These are phyloP conservation scores for Rostrohypoxylon terebratum DNA, from an alignment of 495 filamentous ascomycete species.

Conservation along the genomic window DNA sequence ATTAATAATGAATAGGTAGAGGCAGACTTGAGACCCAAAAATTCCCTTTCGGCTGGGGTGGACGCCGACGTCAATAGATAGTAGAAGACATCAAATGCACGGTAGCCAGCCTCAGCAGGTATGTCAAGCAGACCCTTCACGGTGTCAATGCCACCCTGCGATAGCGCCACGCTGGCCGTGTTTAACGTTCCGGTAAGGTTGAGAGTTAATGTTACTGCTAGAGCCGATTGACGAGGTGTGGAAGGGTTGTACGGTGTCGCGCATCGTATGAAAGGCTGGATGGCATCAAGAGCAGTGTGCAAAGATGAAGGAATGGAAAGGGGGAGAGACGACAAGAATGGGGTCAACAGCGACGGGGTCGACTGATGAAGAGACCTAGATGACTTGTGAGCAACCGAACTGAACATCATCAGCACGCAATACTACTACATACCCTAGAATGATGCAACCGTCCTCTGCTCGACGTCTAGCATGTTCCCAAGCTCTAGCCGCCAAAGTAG, in stretches of 20 bases:
- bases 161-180: constrained; percentile 79
- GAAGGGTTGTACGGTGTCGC: constrained; percentile 92
- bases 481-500: constrained; percentile 79
- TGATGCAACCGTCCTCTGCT: constrained; percentile 94
- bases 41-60: constrained; percentile 90
- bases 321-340: constrained; percentile 84
- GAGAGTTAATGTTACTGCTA: constrained; percentile 84
- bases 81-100: constrained; percentile 99
- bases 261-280: constrained; percentile 87
- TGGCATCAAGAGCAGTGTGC: constrained; percentile 77
- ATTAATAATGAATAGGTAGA: constrained; percentile 82
- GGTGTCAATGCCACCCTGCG: constrained; percentile 89
- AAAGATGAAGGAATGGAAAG: constrained; percentile 77
- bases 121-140: constrained; percentile 82
- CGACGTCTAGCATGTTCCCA: constrained; percentile 97
- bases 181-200: constrained; percentile 82
- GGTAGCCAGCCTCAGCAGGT: constrained; percentile 80
- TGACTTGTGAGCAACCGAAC: constrained; percentile 32
- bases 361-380: constrained; percentile 86
- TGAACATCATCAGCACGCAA: neutral
- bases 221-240: constrained; percentile 80
- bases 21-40: constrained; percentile 83
- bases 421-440: constrained; percentile 73
- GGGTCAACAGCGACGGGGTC: constrained; percentile 83
- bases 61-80: constrained; percentile 92